Base-by-base conservation (phyloP, 2,329 filamentous ascomycete genomes). In the Penicillium sp. region DNA sequence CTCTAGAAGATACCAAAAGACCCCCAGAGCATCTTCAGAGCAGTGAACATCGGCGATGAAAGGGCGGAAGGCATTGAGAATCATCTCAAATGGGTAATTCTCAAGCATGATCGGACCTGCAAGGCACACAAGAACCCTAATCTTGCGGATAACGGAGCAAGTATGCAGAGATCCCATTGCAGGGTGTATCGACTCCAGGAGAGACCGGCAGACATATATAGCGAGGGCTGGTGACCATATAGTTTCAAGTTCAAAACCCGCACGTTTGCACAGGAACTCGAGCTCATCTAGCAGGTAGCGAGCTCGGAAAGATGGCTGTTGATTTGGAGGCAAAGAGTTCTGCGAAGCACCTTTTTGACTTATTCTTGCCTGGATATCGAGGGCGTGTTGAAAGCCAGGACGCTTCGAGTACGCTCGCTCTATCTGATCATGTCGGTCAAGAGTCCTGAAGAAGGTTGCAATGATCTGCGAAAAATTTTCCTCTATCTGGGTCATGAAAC, bases 71-170 rank as follows among this genome's bases (percentile, higher is more conserved):
- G 90, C 89, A 69, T 93, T 91, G 1, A 99, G 82, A 0, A 96
- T 82, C 91, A 97, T 95, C 75, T 99, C 92, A 14, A 97, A 76
- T 11, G 92, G 91, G 71, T 98, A 98, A 0, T 89, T 90, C 43
- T 86, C 80, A 26, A 89, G 81, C n/a, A 90, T 91, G 54, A 88
- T 83, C 0, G 85, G 75, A 0, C 92, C 93, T 28, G 92, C 89
- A 49, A 98, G 80, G 61, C 87, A 90, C 28, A 98, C 84, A 16
- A 98, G 78, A 8, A 97, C 85, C 37, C 93, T 85, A 51, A 98
- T 84, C 72, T 96, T 97, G 42, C 93, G 88, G 55, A 99, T 84
- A 3, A 97, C 87, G 1, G 92, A 89, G 73, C 92, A 95, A 40
- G 91, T 90, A 75, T 97, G 91, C 5, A 97, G 81, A 22, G 95